These are phyloP conservation scores for Salix suchowensis DNA, from an alignment of 345 rosid genomes.

Conservation along the genomic window DNA sequence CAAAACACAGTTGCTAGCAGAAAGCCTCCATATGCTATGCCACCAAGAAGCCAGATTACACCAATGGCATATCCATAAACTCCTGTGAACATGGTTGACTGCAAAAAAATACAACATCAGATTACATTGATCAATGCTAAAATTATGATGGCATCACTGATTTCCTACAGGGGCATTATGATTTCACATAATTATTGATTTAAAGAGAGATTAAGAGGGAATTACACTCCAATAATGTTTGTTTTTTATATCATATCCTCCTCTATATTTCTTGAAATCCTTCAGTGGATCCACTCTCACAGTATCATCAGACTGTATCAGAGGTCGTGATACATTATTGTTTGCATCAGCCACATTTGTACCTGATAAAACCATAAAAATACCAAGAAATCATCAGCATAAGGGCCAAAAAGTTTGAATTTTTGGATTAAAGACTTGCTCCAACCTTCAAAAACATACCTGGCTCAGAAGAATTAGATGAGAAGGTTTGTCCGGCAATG, in stretches of 20 bases:
- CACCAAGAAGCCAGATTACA: constrained; percentile 47
- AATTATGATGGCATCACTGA: neutral
- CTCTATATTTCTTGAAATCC: constrained; percentile 47
- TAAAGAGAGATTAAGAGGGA: neutral
- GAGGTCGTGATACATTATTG: constrained; percentile 22
- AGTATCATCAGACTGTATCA: constrained; percentile 30
- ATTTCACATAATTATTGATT: neutral
- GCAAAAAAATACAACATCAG: constrained; percentile 14
- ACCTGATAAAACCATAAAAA: constrained; percentile 13
- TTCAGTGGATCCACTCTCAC: constrained; percentile 56
- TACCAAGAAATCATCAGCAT: neutral
- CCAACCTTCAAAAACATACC: constrained; percentile 14
- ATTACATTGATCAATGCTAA: neutral
- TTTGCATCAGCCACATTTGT: constrained; percentile 19
- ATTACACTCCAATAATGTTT: constrained; percentile 73
- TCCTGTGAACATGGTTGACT: constrained; percentile 63
- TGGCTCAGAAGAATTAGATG: constrained; percentile 4
- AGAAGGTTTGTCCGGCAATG: constrained; percentile 8
- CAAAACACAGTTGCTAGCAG: constrained; percentile 21
- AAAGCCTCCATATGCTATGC: constrained; percentile 33
- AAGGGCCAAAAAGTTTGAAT: neutral
- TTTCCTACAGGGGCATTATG: neutral
- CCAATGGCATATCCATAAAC: constrained; percentile 50
- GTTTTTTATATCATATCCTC: constrained; percentile 63
- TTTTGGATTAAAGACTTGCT: neutral